These are phyloP conservation scores for Xylariales sp. DNA, from an alignment of 2,329 filamentous ascomycete species.

Conservation along the genomic window DNA sequence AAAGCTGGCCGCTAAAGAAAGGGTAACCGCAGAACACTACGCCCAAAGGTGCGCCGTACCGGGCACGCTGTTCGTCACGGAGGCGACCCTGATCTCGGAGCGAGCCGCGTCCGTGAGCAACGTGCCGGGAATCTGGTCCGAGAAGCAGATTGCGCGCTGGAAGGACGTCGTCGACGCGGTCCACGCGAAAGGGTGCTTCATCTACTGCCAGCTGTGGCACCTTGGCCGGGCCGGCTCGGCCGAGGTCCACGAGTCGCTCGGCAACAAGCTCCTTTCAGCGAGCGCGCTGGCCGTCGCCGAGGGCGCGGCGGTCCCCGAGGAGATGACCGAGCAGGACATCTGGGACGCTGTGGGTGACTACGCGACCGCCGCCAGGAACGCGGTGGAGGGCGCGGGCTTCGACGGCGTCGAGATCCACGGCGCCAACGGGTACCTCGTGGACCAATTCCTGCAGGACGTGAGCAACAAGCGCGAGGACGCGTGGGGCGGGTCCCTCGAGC, in stretches of 20 bases:
- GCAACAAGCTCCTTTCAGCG: slow-evolving; percentile 41
- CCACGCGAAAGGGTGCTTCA: slow-evolving; percentile 51
- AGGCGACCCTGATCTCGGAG: slow-evolving; percentile 48
- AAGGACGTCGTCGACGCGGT: slow-evolving; percentile 51
- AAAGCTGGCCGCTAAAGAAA: background rate
- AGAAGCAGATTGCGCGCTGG: slow-evolving; percentile 49
- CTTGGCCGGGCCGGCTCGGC: slow-evolving; percentile 49
- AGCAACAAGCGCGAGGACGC: slow-evolving; percentile 49
- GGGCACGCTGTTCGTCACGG: slow-evolving; percentile 48
- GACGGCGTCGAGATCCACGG: no score
- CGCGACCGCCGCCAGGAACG: slow-evolving; percentile 48
- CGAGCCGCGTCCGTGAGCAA: slow-evolving; percentile 39
- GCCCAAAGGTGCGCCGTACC: slow-evolving; percentile 27
- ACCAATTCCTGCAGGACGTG: slow-evolving; percentile 51
- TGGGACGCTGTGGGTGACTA: slow-evolving; percentile 57
- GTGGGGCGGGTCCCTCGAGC: slow-evolving; percentile 52
- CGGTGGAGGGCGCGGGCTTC: no score
- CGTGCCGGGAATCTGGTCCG: slow-evolving; percentile 49
- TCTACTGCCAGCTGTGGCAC: slow-evolving; percentile 63
- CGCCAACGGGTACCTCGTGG: slow-evolving; percentile 45
- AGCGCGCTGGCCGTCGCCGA: slow-evolving; percentile 39
- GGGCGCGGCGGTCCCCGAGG: slow-evolving; percentile 50
- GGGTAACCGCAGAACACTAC: slow-evolving; percentile 19
- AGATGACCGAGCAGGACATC: slow-evolving; percentile 65
- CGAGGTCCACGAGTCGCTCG: slow-evolving; percentile 32